Conservation (phyloP, 345 rosid species). For the Eutrema yunnanense region DNA sequence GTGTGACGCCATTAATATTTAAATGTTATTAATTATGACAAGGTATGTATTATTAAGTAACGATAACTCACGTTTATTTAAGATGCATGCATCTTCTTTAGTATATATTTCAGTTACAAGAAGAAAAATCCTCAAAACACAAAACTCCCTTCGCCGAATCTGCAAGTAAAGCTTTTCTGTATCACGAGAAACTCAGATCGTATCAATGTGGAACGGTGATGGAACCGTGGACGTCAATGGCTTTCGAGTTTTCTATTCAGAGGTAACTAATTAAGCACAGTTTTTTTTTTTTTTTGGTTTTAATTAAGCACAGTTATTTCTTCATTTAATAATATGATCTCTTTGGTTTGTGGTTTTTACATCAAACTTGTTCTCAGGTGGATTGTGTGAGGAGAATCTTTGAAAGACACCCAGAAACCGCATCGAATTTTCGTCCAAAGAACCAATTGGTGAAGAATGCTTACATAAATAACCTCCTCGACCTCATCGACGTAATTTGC, state of each 20-base stretch:
- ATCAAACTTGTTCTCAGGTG: constrained; percentile 11
- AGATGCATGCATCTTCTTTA: constrained; percentile 17
- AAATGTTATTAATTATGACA: neutral
- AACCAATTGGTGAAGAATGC: constrained; percentile 23
- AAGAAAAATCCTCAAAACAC: neutral
- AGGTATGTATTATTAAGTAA: constrained; percentile 4
- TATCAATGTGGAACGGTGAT: constrained; percentile 32
- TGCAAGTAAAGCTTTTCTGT: neutral
- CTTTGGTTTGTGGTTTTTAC: neutral
- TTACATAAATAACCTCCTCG: constrained; percentile 24
- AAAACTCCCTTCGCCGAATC: neutral
- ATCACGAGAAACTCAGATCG: neutral
- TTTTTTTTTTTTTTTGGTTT: no score
- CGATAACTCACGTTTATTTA: neutral
- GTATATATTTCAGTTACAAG: constrained; percentile 18
- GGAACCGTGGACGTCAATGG: constrained; percentile 31
- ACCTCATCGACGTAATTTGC: constrained; percentile 20
- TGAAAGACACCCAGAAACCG: constrained; percentile 30
- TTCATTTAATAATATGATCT: neutral
- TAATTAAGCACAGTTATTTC: neutral
- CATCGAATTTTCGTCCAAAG: constrained; percentile 15
- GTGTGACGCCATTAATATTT: constrained; percentile 15
- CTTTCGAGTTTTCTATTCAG: constrained; percentile 24
- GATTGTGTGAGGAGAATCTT: constrained; percentile 26
- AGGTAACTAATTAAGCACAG: constrained; percentile 8